Evolutionary conservation across 176 grass and related monocot genomes (phyloP).

Genomic region (Aegilops bicornis): DNA sequence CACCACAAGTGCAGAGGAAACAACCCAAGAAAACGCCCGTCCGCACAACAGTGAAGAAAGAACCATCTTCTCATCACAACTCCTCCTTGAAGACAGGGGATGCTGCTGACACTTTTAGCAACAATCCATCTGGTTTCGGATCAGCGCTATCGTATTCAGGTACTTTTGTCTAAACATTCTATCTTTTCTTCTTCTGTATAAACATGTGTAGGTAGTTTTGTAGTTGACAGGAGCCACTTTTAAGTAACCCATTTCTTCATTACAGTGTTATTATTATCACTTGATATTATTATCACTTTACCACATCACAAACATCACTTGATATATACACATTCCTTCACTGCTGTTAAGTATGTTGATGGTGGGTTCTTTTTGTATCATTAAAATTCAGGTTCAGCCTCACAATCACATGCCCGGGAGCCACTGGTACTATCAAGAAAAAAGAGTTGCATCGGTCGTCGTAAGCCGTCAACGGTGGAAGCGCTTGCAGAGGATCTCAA

Average conservation of each 20-base stretch:
- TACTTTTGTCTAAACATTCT: no score
- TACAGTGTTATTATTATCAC: neutral
- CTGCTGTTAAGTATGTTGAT: slow-evolving; percentile 3
- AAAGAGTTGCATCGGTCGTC: slow-evolving; percentile 47
- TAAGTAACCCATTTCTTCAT: neutral
- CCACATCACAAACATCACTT: neutral
- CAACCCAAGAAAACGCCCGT: slow-evolving; percentile 47
- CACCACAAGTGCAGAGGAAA: slow-evolving; percentile 52
- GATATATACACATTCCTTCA: neutral
- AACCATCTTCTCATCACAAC: slow-evolving; percentile 67
- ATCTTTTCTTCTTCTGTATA: neutral
- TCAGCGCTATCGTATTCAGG: slow-evolving; percentile 68
- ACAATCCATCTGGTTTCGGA: slow-evolving; percentile 59
- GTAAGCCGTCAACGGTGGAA: slow-evolving; percentile 62
- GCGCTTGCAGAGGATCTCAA: no score
- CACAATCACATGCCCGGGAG: slow-evolving; percentile 82
- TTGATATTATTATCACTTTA: neutral
- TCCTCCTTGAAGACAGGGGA: slow-evolving; percentile 63
- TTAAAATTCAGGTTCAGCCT: slow-evolving; percentile 63
- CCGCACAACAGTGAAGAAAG: slow-evolving; percentile 34
- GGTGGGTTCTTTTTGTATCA: neutral
- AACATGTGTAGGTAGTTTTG: neutral
- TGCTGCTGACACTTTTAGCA: slow-evolving; percentile 32
- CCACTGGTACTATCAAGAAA: slow-evolving; percentile 75
- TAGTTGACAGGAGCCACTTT: no score